Evolutionary conservation across 2,329 filamentous ascomycete species (phyloP).

Genomic region (Cladosporium colombiae): DNA sequence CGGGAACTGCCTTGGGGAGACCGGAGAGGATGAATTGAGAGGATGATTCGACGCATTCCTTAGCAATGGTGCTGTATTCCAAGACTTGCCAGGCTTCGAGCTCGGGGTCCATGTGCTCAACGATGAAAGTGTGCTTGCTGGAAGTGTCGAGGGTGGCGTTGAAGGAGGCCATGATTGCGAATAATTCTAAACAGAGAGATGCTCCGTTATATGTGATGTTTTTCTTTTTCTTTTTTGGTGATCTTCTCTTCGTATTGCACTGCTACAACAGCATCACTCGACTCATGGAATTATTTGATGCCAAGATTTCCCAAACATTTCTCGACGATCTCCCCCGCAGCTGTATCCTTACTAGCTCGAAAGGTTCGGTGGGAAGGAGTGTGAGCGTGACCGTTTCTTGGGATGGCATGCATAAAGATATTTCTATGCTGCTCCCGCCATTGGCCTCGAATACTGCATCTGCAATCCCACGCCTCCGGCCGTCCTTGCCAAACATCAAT

Average conservation of each 20-base stretch:
- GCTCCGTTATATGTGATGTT: background rate
- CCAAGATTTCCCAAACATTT: constrained; percentile 15
- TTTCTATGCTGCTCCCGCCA: constrained; percentile 4
- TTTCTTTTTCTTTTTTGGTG: background rate
- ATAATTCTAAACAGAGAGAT: background rate
- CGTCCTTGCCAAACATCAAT: background rate
- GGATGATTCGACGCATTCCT: constrained; percentile 69
- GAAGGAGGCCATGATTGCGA: constrained; percentile 17
- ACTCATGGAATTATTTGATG: constrained; percentile 9
- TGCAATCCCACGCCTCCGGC: background rate
- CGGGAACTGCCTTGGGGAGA: constrained; percentile 58
- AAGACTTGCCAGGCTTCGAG: constrained; percentile 91
- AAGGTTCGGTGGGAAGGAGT: constrained; percentile 8
- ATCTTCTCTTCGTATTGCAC: background rate
- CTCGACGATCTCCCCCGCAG: constrained; percentile 14
- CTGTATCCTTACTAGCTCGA: constrained; percentile 18
- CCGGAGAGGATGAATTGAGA: constrained; percentile 49
- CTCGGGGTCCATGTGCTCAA: constrained; percentile 95
- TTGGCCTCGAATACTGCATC: constrained; percentile 4
- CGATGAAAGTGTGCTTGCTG: constrained; percentile 73
- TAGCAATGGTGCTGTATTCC: constrained; percentile 85
- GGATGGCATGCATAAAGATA: constrained; percentile 13
- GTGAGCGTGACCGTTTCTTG: constrained; percentile 16
- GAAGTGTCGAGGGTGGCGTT: constrained; percentile 14
- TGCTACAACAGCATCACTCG: background rate